Conservation (phyloP, 2,329 filamentous ascomycete species). For the Pestalotiopsis sp. region DNA sequence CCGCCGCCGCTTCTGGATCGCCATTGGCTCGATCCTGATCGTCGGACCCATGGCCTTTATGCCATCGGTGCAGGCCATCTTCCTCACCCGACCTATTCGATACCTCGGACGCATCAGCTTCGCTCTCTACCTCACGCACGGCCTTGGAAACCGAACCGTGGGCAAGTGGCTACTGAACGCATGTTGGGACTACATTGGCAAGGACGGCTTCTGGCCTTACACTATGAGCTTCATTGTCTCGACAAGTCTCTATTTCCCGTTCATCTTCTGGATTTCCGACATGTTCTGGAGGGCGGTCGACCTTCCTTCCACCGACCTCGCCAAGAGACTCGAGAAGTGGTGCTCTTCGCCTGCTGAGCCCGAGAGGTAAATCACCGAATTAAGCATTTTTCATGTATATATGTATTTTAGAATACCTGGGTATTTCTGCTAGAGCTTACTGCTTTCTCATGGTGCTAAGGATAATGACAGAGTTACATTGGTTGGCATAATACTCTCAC, state of each 20-base stretch:
- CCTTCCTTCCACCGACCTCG: conserved; percentile 28
- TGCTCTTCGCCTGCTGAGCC: conserved; percentile 18
- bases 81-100: conserved; percentile 41
- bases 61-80: conserved; percentile 25
- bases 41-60: conserved; percentile 30
- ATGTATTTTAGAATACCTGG: not conserved
- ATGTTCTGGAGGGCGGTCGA: conserved; percentile 43
- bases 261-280: conserved; percentile 55
- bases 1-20: conserved; percentile 32
- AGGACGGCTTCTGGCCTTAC: conserved; percentile 29
- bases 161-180: conserved; percentile 27
- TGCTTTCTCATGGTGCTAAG: not conserved
- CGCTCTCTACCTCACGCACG: conserved; percentile 62
- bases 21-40: conserved; percentile 37
- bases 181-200: conserved; percentile 35
- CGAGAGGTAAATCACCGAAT: not conserved
- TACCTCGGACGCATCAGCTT: conserved; percentile 61
- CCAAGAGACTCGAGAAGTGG: conserved; percentile 29
- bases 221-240: conserved; percentile 27
- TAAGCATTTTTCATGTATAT: not conserved
- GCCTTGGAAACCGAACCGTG: conserved; percentile 36
- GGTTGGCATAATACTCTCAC: not conserved
- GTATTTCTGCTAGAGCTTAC: not conserved
- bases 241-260: conserved; percentile 26
- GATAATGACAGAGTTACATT: not conserved